Conservation (phyloP, 2,329 filamentous ascomycete species). For the Parascedosporium putredinis region DNA sequence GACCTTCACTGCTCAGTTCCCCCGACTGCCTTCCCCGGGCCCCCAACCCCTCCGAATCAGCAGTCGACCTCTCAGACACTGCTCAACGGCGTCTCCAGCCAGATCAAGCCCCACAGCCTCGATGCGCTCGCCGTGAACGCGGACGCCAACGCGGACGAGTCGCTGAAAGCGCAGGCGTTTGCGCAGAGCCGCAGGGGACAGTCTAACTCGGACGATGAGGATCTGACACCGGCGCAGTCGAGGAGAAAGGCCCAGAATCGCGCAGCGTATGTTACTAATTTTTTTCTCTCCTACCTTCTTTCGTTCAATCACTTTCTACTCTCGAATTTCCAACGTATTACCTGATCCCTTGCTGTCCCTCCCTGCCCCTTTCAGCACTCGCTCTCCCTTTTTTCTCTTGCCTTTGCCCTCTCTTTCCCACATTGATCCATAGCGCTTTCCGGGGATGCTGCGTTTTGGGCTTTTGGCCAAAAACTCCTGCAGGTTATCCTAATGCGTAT, state of each 20-base stretch:
- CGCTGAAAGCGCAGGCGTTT: background rate
- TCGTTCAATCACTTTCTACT: too few species aligned
- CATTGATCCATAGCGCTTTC: too few species aligned
- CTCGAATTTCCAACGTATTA: too few species aligned
- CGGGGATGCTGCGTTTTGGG: too few species aligned
- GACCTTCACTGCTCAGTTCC: conserved; percentile 7
- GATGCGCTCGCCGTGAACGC: conserved; percentile 16
- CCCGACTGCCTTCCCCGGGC: conserved; percentile 29
- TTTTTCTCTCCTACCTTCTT: background rate
- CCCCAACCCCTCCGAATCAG: conserved; percentile 41
- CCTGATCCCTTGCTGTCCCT: too few species aligned
- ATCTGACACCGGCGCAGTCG: conserved; percentile 46
- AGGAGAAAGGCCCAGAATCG: conserved; percentile 51
- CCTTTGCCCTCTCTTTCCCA: background rate
- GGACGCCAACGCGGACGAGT: conserved; percentile 13
- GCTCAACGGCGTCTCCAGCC: conserved; percentile 17
- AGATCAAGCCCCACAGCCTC: conserved; percentile 13
- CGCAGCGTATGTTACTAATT: conserved; percentile 50
- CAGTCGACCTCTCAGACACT: conserved; percentile 13
- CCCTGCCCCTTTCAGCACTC: too few species aligned
- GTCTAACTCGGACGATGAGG: conserved; percentile 44
- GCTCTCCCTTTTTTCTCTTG: background rate
- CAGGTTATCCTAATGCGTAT: too few species aligned
- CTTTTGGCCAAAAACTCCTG: too few species aligned
- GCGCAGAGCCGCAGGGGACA: conserved; percentile 14